These are phyloP conservation scores for Silene coronaria DNA, from an alignment of 179 eudicot genomes.

Conservation along the genomic window DNA sequence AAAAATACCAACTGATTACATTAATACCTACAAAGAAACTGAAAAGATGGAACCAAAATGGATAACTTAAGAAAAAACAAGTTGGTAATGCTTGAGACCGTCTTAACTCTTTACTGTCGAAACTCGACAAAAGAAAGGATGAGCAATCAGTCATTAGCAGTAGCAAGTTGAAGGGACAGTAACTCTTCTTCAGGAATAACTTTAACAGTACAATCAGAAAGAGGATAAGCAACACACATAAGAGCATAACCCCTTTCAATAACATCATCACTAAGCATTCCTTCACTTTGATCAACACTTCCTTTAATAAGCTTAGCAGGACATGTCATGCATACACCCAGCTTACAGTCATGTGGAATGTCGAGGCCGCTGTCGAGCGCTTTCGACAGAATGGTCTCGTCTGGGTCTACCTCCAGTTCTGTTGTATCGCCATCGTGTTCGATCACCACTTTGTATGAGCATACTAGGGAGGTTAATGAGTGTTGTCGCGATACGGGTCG, in stretches of 20 bases:
- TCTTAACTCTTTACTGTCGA: neutral
- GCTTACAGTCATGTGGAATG: slow-evolving; percentile 80
- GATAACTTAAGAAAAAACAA: no score
- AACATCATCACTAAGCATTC: slow-evolving; percentile 94
- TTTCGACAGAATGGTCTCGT: slow-evolving; percentile 67
- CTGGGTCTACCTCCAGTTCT: slow-evolving; percentile 66
- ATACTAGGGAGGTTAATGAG: slow-evolving; percentile 7
- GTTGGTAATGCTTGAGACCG: neutral
- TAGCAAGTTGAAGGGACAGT: slow-evolving; percentile 66
- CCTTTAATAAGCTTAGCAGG: slow-evolving; percentile 71
- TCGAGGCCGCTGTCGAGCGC: slow-evolving; percentile 60
- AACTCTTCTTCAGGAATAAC: slow-evolving; percentile 82
- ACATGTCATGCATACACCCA: slow-evolving; percentile 95
- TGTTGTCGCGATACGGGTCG: slow-evolving; percentile 14
- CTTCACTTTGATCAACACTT: slow-evolving; percentile 75
- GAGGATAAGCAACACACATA: slow-evolving; percentile 64
- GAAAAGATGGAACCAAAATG: no score
- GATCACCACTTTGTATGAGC: slow-evolving; percentile 58
- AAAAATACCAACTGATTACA: no score
- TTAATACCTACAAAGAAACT: no score
- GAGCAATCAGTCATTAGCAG: slow-evolving; percentile 64
- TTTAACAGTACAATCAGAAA: slow-evolving; percentile 61
- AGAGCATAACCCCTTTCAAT: slow-evolving; percentile 69
- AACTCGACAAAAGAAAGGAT: neutral
- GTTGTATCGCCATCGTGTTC: slow-evolving; percentile 55